Evolutionary conservation across 495 filamentous ascomycete species (phyloP).

Genomic region (Thermochaetoides thermophila): DNA sequence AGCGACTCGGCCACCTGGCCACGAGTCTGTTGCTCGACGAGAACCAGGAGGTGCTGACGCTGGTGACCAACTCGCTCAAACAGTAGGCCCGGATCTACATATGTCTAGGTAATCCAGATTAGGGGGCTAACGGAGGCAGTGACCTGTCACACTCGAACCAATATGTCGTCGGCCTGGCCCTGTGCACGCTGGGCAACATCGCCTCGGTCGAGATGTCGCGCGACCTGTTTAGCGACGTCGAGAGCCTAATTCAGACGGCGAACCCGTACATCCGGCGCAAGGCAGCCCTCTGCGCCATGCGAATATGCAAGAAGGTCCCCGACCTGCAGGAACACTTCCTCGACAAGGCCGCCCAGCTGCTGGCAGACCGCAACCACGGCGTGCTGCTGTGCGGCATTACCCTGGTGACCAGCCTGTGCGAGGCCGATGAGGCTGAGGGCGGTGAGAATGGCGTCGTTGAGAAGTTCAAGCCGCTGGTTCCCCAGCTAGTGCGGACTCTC

Average conservation of each 20-base stretch:
- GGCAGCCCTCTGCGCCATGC: slow-evolving; percentile 98
- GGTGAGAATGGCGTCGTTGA: slow-evolving; percentile 75
- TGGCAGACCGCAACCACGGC: slow-evolving; percentile 86
- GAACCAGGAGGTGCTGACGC: slow-evolving; percentile 92
- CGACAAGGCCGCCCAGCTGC: slow-evolving; percentile 78
- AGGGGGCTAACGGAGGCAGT: too few relatives aligned
- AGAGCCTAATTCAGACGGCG: slow-evolving; percentile 72
- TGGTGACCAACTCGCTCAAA: slow-evolving; percentile 94
- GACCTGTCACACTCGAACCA: slow-evolving; percentile 95
- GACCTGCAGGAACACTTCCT: slow-evolving; percentile 95
- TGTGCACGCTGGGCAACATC: slow-evolving; percentile 93
- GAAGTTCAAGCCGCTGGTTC: slow-evolving; percentile 70
- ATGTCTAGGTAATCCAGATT: too few relatives aligned
- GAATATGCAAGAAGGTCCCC: slow-evolving; percentile 93
- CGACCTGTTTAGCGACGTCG: slow-evolving; percentile 90
- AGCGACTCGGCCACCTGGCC: slow-evolving; percentile 86
- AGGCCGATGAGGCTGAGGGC: slow-evolving; percentile 81
- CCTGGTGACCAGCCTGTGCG: slow-evolving; percentile 79
- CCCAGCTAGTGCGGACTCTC: slow-evolving; percentile 69
- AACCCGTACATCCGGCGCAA: slow-evolving; percentile 96
- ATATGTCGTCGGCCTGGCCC: slow-evolving; percentile 91
- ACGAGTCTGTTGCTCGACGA: slow-evolving; percentile 94
- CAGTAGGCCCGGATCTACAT: slow-evolving; percentile 64
- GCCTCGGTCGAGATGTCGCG: slow-evolving; percentile 97
- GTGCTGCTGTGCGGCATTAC: slow-evolving; percentile 88